Base-by-base conservation (phyloP, 2,329 filamentous ascomycete genomes). In the Aspergillus ruber region DNA sequence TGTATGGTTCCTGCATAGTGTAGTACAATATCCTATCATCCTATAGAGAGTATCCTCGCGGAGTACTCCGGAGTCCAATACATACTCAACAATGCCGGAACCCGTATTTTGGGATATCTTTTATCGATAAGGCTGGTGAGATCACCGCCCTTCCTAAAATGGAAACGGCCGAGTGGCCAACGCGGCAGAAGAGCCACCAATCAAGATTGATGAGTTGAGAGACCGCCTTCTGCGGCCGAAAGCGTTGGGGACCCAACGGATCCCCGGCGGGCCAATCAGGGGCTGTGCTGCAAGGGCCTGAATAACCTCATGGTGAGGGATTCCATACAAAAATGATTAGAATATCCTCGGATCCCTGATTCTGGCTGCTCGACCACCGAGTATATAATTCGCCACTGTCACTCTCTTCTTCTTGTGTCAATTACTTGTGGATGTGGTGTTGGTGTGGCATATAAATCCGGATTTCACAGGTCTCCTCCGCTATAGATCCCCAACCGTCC, bases 191-290 rank as follows among this genome's bases (percentile, higher is more conserved):
- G 2, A 15, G 7, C 17, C n/a, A 10, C 36, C 36, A 39, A 39
- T 39, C 6, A 39, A 5, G 20, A 4, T 5, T 5, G 17, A 15
- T 8, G 25, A 29, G 13, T 17, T 18, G 15, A 36, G 41, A 49
- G 44, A 52, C 50, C 48, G 43, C 46, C 48, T 46, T 44, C 45
- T 47, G 46, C 43, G 48, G 44, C 39, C 20, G 44, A 63, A 65
- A 65, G 55, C 49, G 62, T 65, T 65, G 62, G 62, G 59, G 58
- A 65, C 59, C 61, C 62, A 64, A 64, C 58, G 50, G 51, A 57
- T 54, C 46, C 47, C n/a, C 27, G 25, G 20, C 32, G 42, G 49
- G 53, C 55, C 55, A 58, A 56, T 53, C 56, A 53, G 17, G 4
- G 36, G n/a, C 18, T 13, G n/a, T 44, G 25, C 23, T 17, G 25